These are phyloP conservation scores for Amanita thiersii DNA, from an alignment of 768 basidiomycete species.

Conservation along the genomic window DNA sequence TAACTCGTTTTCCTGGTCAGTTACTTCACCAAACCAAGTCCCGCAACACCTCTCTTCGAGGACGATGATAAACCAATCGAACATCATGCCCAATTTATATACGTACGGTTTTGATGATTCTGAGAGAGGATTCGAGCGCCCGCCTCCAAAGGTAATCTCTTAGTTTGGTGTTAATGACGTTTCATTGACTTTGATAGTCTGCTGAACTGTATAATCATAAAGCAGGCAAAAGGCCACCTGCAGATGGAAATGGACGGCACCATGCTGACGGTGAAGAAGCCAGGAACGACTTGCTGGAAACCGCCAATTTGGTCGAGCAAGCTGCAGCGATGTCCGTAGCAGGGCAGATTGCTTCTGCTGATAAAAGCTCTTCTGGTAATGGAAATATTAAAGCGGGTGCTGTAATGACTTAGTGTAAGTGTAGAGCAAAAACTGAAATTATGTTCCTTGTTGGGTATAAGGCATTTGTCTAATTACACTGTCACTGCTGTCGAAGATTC, in stretches of 20 bases:
- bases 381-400: not conserved
- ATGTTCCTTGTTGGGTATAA: slow-evolving; percentile 2
- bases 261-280: slow-evolving; percentile 9
- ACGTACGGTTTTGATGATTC: slow-evolving; percentile 31
- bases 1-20: slow-evolving; percentile 43
- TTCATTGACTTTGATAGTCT: slow-evolving; percentile 13
- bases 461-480: slow-evolving; percentile 6
- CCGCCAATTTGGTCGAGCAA: slow-evolving; percentile 14
- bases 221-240: slow-evolving; percentile 18
- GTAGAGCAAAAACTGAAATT: too few relatives aligned
- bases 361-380: not conserved
- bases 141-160: slow-evolving; percentile 32
- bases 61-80: slow-evolving; percentile 29
- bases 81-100: slow-evolving; percentile 14
- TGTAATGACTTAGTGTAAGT: slow-evolving; percentile 1
- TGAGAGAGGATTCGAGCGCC: slow-evolving; percentile 39
- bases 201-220: slow-evolving; percentile 29
- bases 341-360: slow-evolving; percentile 8
- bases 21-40: slow-evolving; percentile 32
- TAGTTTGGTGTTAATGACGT: slow-evolving; percentile 1
- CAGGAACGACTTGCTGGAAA: slow-evolving; percentile 9
- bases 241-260: slow-evolving; percentile 13
- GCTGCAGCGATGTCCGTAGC: slow-evolving; percentile 16
- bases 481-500: slow-evolving; percentile 7
- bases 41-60: slow-evolving; percentile 18